Evolutionary conservation across 1,284 basidiomycete species (phyloP).

Genomic region (Fomitiporia mediterranea): DNA sequence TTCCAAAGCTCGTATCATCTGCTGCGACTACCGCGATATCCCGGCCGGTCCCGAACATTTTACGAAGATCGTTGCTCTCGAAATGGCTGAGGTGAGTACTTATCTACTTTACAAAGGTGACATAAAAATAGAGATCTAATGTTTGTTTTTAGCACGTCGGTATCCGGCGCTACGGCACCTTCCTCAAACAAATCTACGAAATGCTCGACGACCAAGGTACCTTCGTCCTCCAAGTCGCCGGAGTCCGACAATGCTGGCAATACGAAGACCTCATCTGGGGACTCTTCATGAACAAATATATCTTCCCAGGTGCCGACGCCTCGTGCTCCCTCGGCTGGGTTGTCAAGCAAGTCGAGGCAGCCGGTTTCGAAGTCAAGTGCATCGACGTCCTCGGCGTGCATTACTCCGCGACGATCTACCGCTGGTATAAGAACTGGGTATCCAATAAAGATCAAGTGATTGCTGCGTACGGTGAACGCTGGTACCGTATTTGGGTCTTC

Average conservation of each 20-base stretch:
- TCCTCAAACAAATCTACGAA: slow-evolving; percentile 90
- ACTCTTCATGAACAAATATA: slow-evolving; percentile 93
- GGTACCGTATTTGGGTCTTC: slow-evolving; percentile 89
- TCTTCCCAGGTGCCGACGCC: slow-evolving; percentile 98
- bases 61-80: slow-evolving; percentile 93
- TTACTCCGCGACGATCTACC: slow-evolving; percentile 91
- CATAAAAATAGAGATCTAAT: not conserved
- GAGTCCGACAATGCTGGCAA: slow-evolving; percentile 92
- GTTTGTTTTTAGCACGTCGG: slow-evolving; percentile 72
- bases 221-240: slow-evolving; percentile 95
- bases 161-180: slow-evolving; percentile 86
- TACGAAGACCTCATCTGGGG: slow-evolving; percentile 98
- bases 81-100: slow-evolving; percentile 86
- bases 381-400: slow-evolving; percentile 96
- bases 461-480: slow-evolving; percentile 86
- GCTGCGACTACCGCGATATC: slow-evolving; percentile 94
- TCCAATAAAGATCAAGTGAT: slow-evolving; percentile 85
- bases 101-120: not conserved
- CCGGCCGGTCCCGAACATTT: slow-evolving; percentile 78
- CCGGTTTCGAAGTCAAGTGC: slow-evolving; percentile 96
- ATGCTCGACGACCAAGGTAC: slow-evolving; percentile 93
- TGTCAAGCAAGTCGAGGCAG: slow-evolving; percentile 78
- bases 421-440: slow-evolving; percentile 96
- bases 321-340: slow-evolving; percentile 96
- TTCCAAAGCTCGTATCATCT: slow-evolving; percentile 85